phyloP scores from a whole-genome alignment of 441 rosid species.

The Pelargonium fulgidum region DNA sequence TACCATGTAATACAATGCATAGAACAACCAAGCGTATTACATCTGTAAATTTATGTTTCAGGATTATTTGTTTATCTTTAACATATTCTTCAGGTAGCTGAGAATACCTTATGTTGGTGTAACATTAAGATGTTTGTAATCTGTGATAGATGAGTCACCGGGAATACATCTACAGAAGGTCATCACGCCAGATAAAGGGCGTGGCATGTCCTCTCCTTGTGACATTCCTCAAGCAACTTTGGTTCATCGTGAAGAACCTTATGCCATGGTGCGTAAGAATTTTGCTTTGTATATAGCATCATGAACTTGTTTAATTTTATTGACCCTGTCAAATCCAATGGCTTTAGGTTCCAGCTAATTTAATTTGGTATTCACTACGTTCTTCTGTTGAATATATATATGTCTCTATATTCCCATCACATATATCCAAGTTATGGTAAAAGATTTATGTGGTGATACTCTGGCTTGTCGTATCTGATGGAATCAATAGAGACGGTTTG shows the following conservation, averaged over 20 bases:
- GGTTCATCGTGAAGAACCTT: constrained; percentile 70
- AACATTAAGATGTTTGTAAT: constrained; percentile 13
- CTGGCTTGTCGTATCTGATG: background rate
- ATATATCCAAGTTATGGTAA: background rate
- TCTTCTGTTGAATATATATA: background rate
- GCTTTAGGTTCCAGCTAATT: background rate
- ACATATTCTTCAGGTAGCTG: constrained; percentile 3
- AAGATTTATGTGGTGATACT: background rate
- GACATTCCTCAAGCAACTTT: constrained; percentile 65
- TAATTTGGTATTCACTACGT: background rate
- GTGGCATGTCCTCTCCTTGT: constrained; percentile 55
- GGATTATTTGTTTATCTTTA: constrained; percentile 15
- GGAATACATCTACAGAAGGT: constrained; percentile 41
- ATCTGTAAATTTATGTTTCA: background rate
- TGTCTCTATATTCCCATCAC: background rate
- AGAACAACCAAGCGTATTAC: background rate
- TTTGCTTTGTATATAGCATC: background rate
- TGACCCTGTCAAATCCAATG: background rate
- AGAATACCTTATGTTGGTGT: background rate
- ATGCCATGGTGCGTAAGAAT: constrained; percentile 45
- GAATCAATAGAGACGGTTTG: background rate
- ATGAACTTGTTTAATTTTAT: constrained; percentile 6
- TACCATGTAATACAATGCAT: background rate
- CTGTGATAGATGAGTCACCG: constrained; percentile 38
- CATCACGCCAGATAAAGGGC: constrained; percentile 57